These are phyloP conservation scores for Crithidia thermophila DNA, from an alignment of 208 protist genomes.

Conservation along the genomic window DNA sequence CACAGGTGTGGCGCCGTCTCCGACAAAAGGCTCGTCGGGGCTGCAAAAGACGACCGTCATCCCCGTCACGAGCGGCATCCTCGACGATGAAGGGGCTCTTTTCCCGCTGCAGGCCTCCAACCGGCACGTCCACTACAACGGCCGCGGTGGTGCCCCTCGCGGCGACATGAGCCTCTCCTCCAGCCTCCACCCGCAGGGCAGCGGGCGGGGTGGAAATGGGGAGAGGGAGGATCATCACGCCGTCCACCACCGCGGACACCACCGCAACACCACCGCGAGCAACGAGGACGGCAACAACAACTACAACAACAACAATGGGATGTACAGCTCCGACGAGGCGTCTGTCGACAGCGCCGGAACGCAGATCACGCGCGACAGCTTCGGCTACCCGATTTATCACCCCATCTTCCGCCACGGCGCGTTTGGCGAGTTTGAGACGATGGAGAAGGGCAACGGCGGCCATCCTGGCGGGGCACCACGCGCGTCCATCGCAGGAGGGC, in stretches of 20 bases:
- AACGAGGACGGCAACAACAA: neutral
- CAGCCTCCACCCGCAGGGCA: neutral
- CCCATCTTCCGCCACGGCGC: conserved; percentile 15
- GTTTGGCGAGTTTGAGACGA: conserved; percentile 7
- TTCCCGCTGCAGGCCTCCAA: neutral
- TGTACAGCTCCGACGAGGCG: neutral
- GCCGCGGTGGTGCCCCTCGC: neutral
- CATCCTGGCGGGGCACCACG: neutral
- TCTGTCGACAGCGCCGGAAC: neutral
- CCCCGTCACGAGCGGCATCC: neutral
- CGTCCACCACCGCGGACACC: neutral
- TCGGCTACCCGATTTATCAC: conserved; percentile 27
- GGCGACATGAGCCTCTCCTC: neutral
- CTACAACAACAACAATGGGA: neutral
- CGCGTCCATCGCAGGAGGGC: neutral
- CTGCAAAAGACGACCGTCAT: too few relatives aligned
- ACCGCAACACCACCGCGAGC: neutral
- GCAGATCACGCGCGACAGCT: conserved; percentile 26
- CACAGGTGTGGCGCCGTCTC: neutral
- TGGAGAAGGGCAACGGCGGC: neutral
- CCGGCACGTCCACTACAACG: neutral
- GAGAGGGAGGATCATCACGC: neutral
- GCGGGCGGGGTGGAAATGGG: neutral
- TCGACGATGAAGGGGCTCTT: conserved; percentile 4
- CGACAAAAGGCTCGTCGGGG: neutral